Percentiles rank a stretch among this genome's conserved stretches.
Conservation (phyloP, 345 rosid species). For the Lagerstroemia speciosa region DNA sequence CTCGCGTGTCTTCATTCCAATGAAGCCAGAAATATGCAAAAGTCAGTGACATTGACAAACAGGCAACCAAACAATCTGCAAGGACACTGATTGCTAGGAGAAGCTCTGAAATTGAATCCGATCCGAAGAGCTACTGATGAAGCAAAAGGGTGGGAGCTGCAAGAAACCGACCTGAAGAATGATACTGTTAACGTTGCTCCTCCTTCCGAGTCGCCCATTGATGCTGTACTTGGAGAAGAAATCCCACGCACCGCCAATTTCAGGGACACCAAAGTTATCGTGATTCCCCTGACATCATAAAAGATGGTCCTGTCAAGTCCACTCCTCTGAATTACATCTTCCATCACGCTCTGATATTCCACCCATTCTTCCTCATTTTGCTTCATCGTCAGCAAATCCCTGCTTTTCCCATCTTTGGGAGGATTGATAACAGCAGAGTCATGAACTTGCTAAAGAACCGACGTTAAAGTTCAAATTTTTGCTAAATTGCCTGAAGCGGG, state of each 20-base stretch:
- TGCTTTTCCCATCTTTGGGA: constrained; percentile 79
- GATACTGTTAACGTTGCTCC: constrained; percentile 42
- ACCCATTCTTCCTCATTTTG: constrained; percentile 60
- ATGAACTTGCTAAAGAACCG: not conserved
- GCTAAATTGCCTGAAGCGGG: not conserved
- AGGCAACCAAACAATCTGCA: not conserved
- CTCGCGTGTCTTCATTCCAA: constrained; percentile 37
- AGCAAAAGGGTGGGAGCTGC: constrained; percentile 5
- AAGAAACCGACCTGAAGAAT: constrained; percentile 58
- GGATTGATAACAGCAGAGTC: constrained; percentile 5
- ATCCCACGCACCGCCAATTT: constrained; percentile 51
- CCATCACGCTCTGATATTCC: constrained; percentile 65
- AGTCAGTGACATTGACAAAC: not conserved
- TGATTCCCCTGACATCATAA: not conserved
- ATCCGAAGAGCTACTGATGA: not conserved
- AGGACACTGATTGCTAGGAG: too few relatives aligned
- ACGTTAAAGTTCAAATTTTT: not conserved
- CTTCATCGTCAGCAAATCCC: constrained; percentile 73
- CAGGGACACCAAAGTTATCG: constrained; percentile 27
- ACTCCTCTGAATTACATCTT: constrained; percentile 53
- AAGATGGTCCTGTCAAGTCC: constrained; percentile 50
- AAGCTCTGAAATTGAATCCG: too few relatives aligned
- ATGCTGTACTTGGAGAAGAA: constrained; percentile 80
- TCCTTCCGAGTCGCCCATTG: constrained; percentile 60
- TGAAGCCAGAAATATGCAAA: not conserved